These are phyloP conservation scores for Ganoderma leucocontextum DNA, from an alignment of 1,284 basidiomycete genomes.

Conservation along the genomic window DNA sequence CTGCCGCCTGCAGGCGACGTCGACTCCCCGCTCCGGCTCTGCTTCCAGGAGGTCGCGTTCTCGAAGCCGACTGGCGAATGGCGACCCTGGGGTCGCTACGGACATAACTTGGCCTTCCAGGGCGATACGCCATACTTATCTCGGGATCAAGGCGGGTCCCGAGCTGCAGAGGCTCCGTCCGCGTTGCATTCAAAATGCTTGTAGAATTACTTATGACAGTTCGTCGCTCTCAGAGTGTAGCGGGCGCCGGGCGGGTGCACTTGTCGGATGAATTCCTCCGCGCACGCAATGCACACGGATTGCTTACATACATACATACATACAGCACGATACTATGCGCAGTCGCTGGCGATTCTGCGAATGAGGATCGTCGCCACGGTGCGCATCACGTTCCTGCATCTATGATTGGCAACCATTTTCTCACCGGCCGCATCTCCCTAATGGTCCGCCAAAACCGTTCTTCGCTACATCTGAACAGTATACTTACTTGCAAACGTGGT, in stretches of 20 bases:
- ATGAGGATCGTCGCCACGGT: not conserved
- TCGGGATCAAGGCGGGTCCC: too few species aligned
- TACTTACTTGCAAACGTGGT: not conserved
- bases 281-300: too few species aligned
- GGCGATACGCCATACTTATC: not conserved
- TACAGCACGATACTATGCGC: too few species aligned
- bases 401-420: not conserved
- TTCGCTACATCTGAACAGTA: not conserved
- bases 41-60: slow-evolving; percentile 7
- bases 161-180: too few species aligned
- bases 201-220: too few species aligned
- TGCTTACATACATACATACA: too few species aligned
- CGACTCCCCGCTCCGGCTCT: not conserved
- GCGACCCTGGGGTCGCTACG: not conserved
- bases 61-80: not conserved
- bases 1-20: not conserved
- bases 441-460: not conserved
- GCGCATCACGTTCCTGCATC: not conserved
- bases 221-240: too few species aligned
- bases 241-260: too few species aligned
- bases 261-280: too few species aligned
- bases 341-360: too few species aligned
- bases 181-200: too few species aligned
- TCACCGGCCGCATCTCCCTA: not conserved
- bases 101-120: not conserved